Percentiles rank a stretch among this genome's conserved stretches.
These are phyloP conservation scores for Fagopyrum homotropicum DNA, from an alignment of 148 eudicot species.

Conservation along the genomic window DNA sequence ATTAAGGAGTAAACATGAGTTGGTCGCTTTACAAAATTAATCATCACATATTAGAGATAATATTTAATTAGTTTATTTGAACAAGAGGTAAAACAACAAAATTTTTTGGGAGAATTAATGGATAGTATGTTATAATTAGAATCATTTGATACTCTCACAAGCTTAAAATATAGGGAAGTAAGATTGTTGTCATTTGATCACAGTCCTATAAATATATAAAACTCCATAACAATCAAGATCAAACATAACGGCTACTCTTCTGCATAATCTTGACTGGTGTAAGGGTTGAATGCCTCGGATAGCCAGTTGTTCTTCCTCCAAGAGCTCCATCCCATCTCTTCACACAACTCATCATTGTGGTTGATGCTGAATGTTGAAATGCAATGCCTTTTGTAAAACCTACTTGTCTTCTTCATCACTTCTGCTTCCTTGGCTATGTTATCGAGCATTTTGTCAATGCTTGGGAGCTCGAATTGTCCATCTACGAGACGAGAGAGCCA, in stretches of 20 bases:
- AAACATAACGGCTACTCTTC: not conserved
- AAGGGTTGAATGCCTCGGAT: slow-evolving; percentile 81
- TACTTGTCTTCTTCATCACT: slow-evolving; percentile 73
- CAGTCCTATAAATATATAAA: not conserved
- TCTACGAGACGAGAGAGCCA: slow-evolving; percentile 63
- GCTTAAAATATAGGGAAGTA: too few species aligned
- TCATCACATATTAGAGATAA: too few species aligned
- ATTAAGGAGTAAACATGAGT: too few species aligned
- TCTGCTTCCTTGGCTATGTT: slow-evolving; percentile 54
- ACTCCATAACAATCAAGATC: not conserved
- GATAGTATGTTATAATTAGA: too few species aligned
- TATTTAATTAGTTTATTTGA: too few species aligned
- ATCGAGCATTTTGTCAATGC: slow-evolving; percentile 54
- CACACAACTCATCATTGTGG: slow-evolving; percentile 72
- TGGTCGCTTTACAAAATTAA: too few species aligned
- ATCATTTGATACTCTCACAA: too few species aligned
- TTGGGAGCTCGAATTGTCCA: slow-evolving; percentile 63
- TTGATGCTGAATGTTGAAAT: slow-evolving; percentile 84
- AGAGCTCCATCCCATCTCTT: slow-evolving; percentile 85
- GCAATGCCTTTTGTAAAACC: slow-evolving; percentile 85
- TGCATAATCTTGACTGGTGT: slow-evolving; percentile 66
- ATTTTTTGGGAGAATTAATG: too few species aligned
- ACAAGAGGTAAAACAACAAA: too few species aligned
- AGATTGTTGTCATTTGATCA: too few species aligned
- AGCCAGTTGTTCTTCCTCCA: slow-evolving; percentile 86